Evolutionary conservation across 2,329 filamentous ascomycete species (phyloP).

Genomic region (Dothidotthia symphoricarpi): DNA sequence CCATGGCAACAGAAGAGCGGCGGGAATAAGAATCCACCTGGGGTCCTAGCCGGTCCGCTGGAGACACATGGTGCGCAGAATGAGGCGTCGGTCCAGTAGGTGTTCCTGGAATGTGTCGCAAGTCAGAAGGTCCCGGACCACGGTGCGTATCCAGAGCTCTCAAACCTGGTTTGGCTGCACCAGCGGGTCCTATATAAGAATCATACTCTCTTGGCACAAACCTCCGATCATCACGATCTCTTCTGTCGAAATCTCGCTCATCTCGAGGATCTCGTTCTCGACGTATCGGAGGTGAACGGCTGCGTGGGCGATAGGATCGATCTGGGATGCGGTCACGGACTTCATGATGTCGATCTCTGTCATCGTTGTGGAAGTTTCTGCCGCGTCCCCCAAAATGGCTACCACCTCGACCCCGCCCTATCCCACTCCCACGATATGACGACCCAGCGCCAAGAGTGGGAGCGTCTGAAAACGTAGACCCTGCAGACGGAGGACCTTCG

Average conservation of each 20-base stretch:
- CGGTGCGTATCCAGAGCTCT: conserved; percentile 35
- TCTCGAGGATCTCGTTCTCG: conserved; percentile 51
- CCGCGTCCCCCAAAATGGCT: conserved; percentile 43
- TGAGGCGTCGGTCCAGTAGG: conserved; percentile 37
- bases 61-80: conserved; percentile 32
- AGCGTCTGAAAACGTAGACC: conserved; percentile 66
- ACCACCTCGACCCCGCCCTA: conserved; percentile 52
- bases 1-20: conserved; percentile 38
- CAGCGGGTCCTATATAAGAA: conserved; percentile 39
- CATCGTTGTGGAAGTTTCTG: conserved; percentile 47
- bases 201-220: conserved; percentile 50
- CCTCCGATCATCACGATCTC: conserved; percentile 44
- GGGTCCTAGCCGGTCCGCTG: conserved; percentile 33
- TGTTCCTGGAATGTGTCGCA: conserved; percentile 34
- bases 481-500: conserved; percentile 70
- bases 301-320: conserved; percentile 59
- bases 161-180: conserved; percentile 29
- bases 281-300: conserved; percentile 59
- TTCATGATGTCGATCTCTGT: conserved; percentile 52
- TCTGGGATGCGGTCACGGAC: conserved; percentile 34
- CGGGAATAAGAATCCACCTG: conserved; percentile 37
- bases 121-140: conserved; percentile 25
- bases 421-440: conserved; percentile 55
- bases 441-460: conserved; percentile 57
- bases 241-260: conserved; percentile 41